Conservation (phyloP, 179 eudicot species). For the Pouteria campechiana region DNA sequence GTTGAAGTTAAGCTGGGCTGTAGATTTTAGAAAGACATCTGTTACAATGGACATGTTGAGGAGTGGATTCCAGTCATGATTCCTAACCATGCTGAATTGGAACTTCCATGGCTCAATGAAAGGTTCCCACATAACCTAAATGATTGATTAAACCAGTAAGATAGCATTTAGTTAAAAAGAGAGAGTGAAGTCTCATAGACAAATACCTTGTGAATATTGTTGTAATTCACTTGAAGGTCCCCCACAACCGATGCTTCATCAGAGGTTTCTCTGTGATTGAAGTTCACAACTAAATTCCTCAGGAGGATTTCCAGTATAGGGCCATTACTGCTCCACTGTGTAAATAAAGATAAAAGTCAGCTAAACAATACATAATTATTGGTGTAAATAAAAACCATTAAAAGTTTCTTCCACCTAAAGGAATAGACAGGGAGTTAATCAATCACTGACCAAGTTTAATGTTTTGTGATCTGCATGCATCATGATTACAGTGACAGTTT, state of each 20-base stretch:
- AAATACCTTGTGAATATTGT: constrained; percentile 80
- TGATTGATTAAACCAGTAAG: constrained; percentile 4
- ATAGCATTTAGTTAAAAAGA: neutral
- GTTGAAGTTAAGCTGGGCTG: constrained; percentile 62
- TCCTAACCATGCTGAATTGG: constrained; percentile 36
- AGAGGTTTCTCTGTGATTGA: constrained; percentile 17
- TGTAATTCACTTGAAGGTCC: constrained; percentile 75
- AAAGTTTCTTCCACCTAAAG: too few species aligned
- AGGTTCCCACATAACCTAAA: constrained; percentile 96
- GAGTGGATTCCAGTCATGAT: constrained; percentile 44
- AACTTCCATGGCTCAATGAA: constrained; percentile 89
- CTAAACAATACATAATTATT: neutral
- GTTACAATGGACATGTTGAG: constrained; percentile 34
- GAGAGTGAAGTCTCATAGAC: neutral
- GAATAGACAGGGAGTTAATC: too few species aligned
- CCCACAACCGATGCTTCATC: constrained; percentile 27
- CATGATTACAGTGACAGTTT: too few species aligned
- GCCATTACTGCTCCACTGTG: constrained; percentile 78
- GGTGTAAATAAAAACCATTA: neutral
- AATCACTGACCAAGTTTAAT: too few species aligned
- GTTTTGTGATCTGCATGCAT: too few species aligned
- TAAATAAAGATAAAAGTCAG: constrained; percentile 1
- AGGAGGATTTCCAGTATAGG: constrained; percentile 61
- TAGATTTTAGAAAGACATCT: constrained; percentile 47
- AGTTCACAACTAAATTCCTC: constrained; percentile 31